Percentiles rank a stretch among this genome's conserved stretches.
These are phyloP conservation scores for Meyerozyma elateridarum DNA, from an alignment of 1,139 yeast species.

Conservation along the genomic window DNA sequence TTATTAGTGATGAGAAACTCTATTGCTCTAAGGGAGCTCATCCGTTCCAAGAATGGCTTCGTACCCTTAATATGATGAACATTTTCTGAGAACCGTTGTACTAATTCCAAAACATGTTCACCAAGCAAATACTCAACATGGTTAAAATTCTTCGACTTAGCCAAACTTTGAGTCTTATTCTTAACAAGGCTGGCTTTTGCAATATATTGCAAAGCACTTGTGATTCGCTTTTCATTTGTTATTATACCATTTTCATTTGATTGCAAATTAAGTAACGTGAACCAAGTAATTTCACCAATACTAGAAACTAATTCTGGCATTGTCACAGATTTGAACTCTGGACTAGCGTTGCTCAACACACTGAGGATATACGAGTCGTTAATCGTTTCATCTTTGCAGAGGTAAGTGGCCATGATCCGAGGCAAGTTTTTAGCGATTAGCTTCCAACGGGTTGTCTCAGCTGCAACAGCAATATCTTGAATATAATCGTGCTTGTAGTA, in stretches of 20 bases:
- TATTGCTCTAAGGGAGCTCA: constrained; percentile 70
- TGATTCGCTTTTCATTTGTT: constrained; percentile 29
- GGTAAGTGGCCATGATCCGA: constrained; percentile 36
- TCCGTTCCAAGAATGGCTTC: constrained; percentile 67
- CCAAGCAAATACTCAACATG: constrained; percentile 34
- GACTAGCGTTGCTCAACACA: constrained; percentile 52
- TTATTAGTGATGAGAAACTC: constrained; percentile 62
- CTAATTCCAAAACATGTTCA: constrained; percentile 68
- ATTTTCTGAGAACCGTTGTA: constrained; percentile 74
- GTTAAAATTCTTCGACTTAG: constrained; percentile 11
- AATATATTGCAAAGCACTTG: constrained; percentile 37
- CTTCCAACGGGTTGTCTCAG: constrained; percentile 28
- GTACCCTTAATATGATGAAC: constrained; percentile 67
- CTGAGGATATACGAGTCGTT: constrained; percentile 49
- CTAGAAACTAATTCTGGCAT: constrained; percentile 42
- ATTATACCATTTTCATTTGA: constrained; percentile 25
- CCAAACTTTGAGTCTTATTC: constrained; percentile 9
- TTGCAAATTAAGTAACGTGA: constrained; percentile 34
- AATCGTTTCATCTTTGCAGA: constrained; percentile 35
- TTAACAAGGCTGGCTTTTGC: constrained; percentile 23
- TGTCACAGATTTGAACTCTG: constrained; percentile 31
- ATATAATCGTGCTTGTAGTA: constrained; percentile 60
- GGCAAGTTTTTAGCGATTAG: constrained; percentile 33
- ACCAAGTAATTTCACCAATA: constrained; percentile 43
- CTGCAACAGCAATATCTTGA: constrained; percentile 45